A percentile compares a stretch with the other conserved stretches of the same genome.
These are phyloP conservation scores for Benincasa hispida DNA, from an alignment of 306 rosid species.

Conservation along the genomic window DNA sequence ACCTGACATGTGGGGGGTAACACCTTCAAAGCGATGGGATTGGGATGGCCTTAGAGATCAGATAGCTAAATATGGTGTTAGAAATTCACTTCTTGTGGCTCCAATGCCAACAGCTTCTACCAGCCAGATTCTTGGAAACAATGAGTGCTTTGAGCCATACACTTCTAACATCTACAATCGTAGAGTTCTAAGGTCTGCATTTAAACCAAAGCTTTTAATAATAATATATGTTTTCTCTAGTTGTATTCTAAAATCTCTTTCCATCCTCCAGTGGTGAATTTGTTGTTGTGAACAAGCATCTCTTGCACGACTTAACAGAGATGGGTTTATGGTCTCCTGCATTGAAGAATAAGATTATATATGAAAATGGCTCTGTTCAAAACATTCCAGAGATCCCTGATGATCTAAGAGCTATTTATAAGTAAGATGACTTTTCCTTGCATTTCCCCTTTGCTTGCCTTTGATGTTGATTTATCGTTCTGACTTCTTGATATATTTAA, in stretches of 20 bases:
- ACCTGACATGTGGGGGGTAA: constrained; percentile 81
- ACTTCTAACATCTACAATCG: constrained; percentile 85
- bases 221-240: not conserved
- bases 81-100: constrained; percentile 83
- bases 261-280: constrained; percentile 60
- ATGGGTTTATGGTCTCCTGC: constrained; percentile 83
- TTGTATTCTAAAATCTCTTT: constrained; percentile 12
- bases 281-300: constrained; percentile 88
- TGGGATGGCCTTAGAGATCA: constrained; percentile 49
- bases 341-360: constrained; percentile 57
- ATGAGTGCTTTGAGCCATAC: constrained; percentile 89
- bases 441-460: not conserved
- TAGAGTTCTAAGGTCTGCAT: constrained; percentile 57
- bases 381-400: constrained; percentile 52
- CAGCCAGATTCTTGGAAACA: constrained; percentile 90
- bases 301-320: constrained; percentile 75
- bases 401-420: constrained; percentile 59
- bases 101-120: constrained; percentile 95
- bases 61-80: constrained; percentile 43
- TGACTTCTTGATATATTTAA: constrained; percentile 15
- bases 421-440: constrained; percentile 26
- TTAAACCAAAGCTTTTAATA: not conserved
- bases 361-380: constrained; percentile 63
- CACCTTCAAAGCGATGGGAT: constrained; percentile 63
- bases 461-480: not conserved